Evolutionary conservation across 805 yeast genomes (phyloP), one percentile per base, ranked within the genome.

Genomic region (Blastobotrys mokoenaii): DNA sequence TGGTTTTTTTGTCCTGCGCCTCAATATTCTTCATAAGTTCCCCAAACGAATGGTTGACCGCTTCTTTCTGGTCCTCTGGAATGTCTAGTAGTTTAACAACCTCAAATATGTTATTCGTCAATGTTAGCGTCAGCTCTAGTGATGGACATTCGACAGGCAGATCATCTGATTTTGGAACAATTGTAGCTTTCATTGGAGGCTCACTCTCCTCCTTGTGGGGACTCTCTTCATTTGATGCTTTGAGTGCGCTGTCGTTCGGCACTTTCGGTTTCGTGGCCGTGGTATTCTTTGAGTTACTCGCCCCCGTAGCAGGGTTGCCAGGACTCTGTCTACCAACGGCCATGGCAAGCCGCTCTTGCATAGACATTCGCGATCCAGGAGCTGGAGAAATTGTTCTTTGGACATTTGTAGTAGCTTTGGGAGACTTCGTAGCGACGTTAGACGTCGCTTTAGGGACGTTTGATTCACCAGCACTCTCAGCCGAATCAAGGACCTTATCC

Each of bases 301-400:
- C 6, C 5, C 6, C 11, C 25, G 31, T 3, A 3, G 29, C 16
- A 4, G 29, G 16, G 17, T 15, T 11, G 15, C 7, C 38, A n/a
- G 38, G 20, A 38, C 35, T 41, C 42, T 44, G 22, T 46, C 50
- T 75, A 71, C 5, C 51, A 10, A 95, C 87, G 1, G 96, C 96
- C 50, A 79, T 63, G 1, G 93, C 94, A 43, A 89, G 69, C 49
- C 97, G 71, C 56, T 89, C 96, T 56, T 86, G 94, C 53, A 90
- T 69, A 0, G 95, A 80, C 15, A 85, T 65, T 50, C 89, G 70
- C 33, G 49, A 38, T 12, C 38, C 18, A 10, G 50, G 33, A 10
- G 41, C 14, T 8, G 38, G 14, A 30, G 45, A 29, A 11, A 45
- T 20, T 11, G 51, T 17, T n/a, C 22, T 4, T 43, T 8, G 27